Evolutionary conservation across 345 rosid genomes (phyloP).

Genomic region (Gossypium longicalyx): DNA sequence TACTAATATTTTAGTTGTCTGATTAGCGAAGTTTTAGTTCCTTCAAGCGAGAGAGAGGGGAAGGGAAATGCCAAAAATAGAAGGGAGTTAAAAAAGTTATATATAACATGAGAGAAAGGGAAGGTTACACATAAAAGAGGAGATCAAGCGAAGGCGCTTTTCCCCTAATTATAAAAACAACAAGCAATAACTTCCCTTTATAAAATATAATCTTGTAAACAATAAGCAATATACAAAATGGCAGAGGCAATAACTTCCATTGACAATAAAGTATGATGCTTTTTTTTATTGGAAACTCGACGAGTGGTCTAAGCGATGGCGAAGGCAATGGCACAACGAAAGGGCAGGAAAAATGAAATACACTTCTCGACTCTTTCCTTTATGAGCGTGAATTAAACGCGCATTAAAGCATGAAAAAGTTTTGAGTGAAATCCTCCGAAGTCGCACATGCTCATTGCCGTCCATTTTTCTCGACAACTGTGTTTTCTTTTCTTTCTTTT

Average conservation of each 20-base stretch:
- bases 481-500: neutral
- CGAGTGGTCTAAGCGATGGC: slow-evolving; percentile 20
- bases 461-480: slow-evolving; percentile 13
- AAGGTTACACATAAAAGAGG: slow-evolving; percentile 27
- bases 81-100: slow-evolving; percentile 11
- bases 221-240: neutral
- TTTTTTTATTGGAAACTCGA: slow-evolving; percentile 17
- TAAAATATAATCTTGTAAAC: neutral
- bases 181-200: neutral
- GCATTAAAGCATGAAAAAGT: neutral
- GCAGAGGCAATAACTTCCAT: slow-evolving; percentile 19
- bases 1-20: neutral
- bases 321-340: neutral
- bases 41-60: slow-evolving; percentile 12
- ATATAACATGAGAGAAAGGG: neutral
- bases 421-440: slow-evolving; percentile 13
- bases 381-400: slow-evolving; percentile 7
- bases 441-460: slow-evolving; percentile 23
- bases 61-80: slow-evolving; percentile 31
- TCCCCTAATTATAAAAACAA: neutral
- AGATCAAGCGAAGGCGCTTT: neutral
- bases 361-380: too few species aligned
- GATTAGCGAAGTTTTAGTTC: slow-evolving; percentile 2
- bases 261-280: slow-evolving; percentile 17
- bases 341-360: too few species aligned